These are phyloP conservation scores for Lantana camara DNA, from an alignment of 257 asterid species.

Conservation along the genomic window DNA sequence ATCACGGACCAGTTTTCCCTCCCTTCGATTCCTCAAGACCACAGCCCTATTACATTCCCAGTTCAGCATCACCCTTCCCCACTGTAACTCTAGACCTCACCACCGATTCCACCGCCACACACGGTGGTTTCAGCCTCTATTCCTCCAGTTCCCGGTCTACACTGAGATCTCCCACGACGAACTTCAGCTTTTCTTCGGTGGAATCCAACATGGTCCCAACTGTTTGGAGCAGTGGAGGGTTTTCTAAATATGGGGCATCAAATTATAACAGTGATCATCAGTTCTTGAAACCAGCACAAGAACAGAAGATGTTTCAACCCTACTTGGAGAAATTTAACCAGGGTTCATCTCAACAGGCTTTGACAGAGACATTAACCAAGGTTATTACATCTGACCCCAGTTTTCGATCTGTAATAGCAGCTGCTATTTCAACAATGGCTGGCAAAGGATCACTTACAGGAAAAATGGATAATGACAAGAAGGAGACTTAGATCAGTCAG, in stretches of 20 bases:
- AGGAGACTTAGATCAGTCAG: conserved; percentile 11
- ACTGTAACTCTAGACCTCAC: conserved; percentile 88
- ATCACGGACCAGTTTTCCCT: conserved; percentile 30
- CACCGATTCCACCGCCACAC: conserved; percentile 41
- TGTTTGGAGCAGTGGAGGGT: conserved; percentile 42
- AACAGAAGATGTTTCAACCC: conserved; percentile 31
- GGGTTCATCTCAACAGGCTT: conserved; percentile 51
- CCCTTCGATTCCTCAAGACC: conserved; percentile 30
- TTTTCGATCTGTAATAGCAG: conserved; percentile 65
- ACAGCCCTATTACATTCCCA: conserved; percentile 45
- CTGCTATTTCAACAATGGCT: conserved; percentile 71
- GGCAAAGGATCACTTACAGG: conserved; percentile 27
- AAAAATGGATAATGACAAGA: conserved; percentile 26
- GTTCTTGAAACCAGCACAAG: conserved; percentile 38
- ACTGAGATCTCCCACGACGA: conserved; percentile 45
- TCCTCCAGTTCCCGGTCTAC: conserved; percentile 38
- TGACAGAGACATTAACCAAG: conserved; percentile 77
- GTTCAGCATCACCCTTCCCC: conserved; percentile 48
- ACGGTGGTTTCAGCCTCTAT: conserved; percentile 39
- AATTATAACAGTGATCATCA: conserved; percentile 29
- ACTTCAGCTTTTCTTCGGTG: conserved; percentile 47
- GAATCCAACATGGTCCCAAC: conserved; percentile 36
- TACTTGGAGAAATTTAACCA: conserved; percentile 36
- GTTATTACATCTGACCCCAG: conserved; percentile 79
- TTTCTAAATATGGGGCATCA: conserved; percentile 26